Evolutionary conservation across 768 basidiomycete genomes (phyloP).

Genomic region (Myochromella boudieri): DNA sequence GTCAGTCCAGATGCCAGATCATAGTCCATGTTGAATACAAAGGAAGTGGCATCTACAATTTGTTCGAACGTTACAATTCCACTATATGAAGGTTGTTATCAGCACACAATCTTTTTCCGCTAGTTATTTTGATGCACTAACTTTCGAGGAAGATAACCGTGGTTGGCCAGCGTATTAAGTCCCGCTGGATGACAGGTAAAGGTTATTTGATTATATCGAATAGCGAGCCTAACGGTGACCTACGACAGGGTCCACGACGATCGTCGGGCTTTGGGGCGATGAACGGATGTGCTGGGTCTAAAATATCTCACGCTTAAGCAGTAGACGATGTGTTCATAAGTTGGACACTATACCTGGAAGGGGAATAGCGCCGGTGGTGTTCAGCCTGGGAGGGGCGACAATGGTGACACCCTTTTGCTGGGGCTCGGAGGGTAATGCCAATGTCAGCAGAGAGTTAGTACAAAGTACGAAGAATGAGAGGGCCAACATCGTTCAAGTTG

Average conservation of each 20-base stretch:
- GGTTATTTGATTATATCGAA: background rate
- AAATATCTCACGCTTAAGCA: background rate
- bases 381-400: constrained; percentile 10
- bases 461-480: constrained; percentile 2
- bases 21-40: constrained; percentile 17
- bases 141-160: constrained; percentile 17
- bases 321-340: background rate
- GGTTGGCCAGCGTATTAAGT: constrained; percentile 17
- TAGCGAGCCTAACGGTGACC: background rate
- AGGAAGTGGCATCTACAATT: constrained; percentile 9
- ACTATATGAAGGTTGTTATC: constrained; percentile 1
- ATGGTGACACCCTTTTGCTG: constrained; percentile 8
- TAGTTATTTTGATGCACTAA: background rate
- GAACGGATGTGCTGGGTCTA: constrained; percentile 13
- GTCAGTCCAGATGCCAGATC: constrained; percentile 13
- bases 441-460: constrained; percentile 3
- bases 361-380: constrained; percentile 5
- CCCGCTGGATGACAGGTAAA: constrained; percentile 7
- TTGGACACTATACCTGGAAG: constrained; percentile 8
- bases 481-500: background rate
- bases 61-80: constrained; percentile 16
- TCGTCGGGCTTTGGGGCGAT: constrained; percentile 8
- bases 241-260: constrained; percentile 16
- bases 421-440: background rate
- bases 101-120: background rate